Base-by-base conservation (phyloP, 1,139 yeast genomes). In the Zygotorulaspora mrakii region DNA sequence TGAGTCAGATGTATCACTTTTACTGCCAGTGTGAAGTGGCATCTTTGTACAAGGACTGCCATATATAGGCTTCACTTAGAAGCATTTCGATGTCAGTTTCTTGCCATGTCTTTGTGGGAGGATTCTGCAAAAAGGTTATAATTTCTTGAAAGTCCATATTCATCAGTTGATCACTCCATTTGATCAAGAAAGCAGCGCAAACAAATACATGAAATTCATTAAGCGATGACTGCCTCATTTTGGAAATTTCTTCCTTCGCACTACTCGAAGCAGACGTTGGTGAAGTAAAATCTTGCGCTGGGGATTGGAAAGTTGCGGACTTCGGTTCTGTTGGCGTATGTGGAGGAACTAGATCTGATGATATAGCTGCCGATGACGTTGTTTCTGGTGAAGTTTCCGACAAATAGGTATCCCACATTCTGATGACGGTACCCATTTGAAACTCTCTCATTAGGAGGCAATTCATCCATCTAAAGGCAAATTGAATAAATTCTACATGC, bases 341-440 rank as follows among this genome's bases (percentile, higher is more conserved):
- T 5, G 57, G 55, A 10, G 44, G 31, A 7, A 37, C 33, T n/a
- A 39, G 17, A 23, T 43, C 47, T 21, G 45, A 34, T 10, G 36
- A 39, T 33, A 44, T 39, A 7, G 39, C 40, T 12, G 48, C 33
- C 3, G 49, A 45, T 6, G 54, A 46, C 13, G 52, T 45, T n/a
- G 54, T 50, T 30, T 60, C 64, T 21, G 53, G 43, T 1, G 65
- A 61, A 4, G 84, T 85, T 60, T 91, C 96, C 37, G 95, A 80
- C 39, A 91, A 66, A 61, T 91, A 91, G 0, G 99, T 89, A 59
- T 91, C 99, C 98, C 98, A 91, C 95, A 91, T 91, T 40, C 99
- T 71, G 20, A 88, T 79, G 6, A 91, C 85, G 45, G 87, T 74
- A 27, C 71, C 70, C 54, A 91, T 79, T 33, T 82, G 78, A 31